Evolutionary conservation across 2,329 filamentous ascomycete species (phyloP), one percentile per base, ranked within the genome.

Genomic region (Sporothrix inflata): DNA sequence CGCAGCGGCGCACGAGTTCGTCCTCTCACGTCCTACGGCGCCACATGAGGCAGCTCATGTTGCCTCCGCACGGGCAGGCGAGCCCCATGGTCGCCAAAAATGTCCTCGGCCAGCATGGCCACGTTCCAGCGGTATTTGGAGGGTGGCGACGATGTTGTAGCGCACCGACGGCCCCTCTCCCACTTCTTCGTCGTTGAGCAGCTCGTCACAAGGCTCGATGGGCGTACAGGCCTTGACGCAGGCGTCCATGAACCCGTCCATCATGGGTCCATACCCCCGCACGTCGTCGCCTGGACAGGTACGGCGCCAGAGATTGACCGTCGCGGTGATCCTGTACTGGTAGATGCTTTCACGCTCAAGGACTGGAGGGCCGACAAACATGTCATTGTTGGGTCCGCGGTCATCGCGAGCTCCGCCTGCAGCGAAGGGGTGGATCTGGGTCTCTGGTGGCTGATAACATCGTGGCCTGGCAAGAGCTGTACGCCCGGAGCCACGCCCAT

Each of bases 271-370:
- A 8, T 27, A 9, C 12, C 47, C 19, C 2, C 12, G 3, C 4
- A 7, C 27, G 8, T 30, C 38, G 19, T 70, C 68, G 19, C 68
- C 68, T 1, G 68, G 68, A 16, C 68, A 70, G 6, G 68, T 70
- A 8, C 45, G 14, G n/a, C 7, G 3, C 68, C 68, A 70, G 4
- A 60, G 40, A 2, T n/a, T 3, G 24, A 49, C 11, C 68, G 61
- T 60, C 1, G 55, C 24, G 2, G 6, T 12, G 1, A 69, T 4
- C 4, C 49, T n/a, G 38, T n/a, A 4, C 1, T 11, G 9, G n/a
- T 53, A 34, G 19, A 55, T 4, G 66, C 30, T 42, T 12, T 16
- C 7, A 34, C 30, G 3, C 6, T 6, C 14, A 70, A 14, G 12
- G 45, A 40, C 4, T 6, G 30, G 30, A 6, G 51, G 67, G 7